These are phyloP conservation scores for Dendrobium officinale DNA, from an alignment of 106 monocot genomes.

Conservation along the genomic window DNA sequence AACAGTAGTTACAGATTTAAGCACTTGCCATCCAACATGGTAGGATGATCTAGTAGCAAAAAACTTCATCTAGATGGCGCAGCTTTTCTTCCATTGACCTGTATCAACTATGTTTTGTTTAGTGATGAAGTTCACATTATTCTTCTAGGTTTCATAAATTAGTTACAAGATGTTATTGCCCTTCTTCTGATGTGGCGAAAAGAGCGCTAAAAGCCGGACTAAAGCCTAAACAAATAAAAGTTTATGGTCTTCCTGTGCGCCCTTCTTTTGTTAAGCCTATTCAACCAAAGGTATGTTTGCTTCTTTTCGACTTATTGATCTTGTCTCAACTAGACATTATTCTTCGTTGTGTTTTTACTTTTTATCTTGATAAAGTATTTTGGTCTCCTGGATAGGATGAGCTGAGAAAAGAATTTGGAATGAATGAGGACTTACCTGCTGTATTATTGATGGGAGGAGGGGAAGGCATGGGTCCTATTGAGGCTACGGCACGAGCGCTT, in stretches of 20 bases:
- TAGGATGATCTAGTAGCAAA: slow-evolving; percentile 16
- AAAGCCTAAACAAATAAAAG: slow-evolving; percentile 74
- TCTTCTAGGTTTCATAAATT: slow-evolving; percentile 88
- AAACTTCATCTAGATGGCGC: background rate
- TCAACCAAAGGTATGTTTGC: slow-evolving; percentile 41
- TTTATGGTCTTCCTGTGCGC: slow-evolving; percentile 95
- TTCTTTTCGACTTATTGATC: background rate
- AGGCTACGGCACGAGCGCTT: slow-evolving; percentile 86
- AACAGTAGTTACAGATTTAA: slow-evolving; percentile 90
- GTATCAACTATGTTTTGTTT: background rate
- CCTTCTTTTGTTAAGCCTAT: slow-evolving; percentile 89
- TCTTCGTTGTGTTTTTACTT: background rate
- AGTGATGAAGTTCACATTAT: background rate
- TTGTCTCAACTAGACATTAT: background rate
- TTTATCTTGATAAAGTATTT: background rate
- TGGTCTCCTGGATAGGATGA: slow-evolving; percentile 36
- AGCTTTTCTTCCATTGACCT: background rate
- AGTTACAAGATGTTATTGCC: slow-evolving; percentile 97
- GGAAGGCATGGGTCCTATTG: slow-evolving; percentile 99
- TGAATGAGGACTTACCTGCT: slow-evolving; percentile 86
- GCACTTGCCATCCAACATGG: slow-evolving; percentile 99
- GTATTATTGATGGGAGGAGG: slow-evolving; percentile 98
- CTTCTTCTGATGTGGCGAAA: slow-evolving; percentile 82
- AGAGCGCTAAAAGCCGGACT: slow-evolving; percentile 86
- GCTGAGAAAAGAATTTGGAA: slow-evolving; percentile 73